These are phyloP conservation scores for Epichloe festucae DNA, from an alignment of 2,329 filamentous ascomycete species.

Conservation along the genomic window DNA sequence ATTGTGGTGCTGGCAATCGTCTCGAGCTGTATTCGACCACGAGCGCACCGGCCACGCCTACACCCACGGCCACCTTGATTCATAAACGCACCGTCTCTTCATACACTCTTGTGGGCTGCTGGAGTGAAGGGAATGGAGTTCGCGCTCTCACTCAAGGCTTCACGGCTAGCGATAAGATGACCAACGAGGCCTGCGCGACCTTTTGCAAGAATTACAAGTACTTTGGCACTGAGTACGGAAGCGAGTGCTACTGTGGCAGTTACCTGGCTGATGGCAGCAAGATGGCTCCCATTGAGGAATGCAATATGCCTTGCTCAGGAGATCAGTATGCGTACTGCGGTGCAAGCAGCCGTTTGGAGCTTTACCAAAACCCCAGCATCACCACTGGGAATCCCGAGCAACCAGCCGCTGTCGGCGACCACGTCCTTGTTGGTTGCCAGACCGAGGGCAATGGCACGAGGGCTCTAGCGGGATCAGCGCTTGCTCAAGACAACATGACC, in stretches of 20 bases:
- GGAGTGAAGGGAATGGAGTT: slow-evolving; percentile 22
- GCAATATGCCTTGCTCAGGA: slow-evolving; percentile 22
- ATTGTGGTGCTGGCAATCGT: slow-evolving; percentile 30
- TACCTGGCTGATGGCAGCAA: slow-evolving; percentile 15
- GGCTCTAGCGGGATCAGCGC: slow-evolving; percentile 16
- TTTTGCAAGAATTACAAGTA: slow-evolving; percentile 25
- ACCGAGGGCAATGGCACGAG: slow-evolving; percentile 22
- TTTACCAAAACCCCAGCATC: slow-evolving; percentile 19
- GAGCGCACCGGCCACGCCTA: slow-evolving; percentile 17
- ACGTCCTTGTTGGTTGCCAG: slow-evolving; percentile 22
- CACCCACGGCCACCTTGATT: slow-evolving; percentile 14
- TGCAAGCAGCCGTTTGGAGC: slow-evolving; percentile 19
- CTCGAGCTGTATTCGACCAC: slow-evolving; percentile 31
- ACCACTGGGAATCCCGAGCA: slow-evolving; percentile 17
- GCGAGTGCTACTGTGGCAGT: slow-evolving; percentile 27
- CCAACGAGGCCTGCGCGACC: slow-evolving; percentile 19
- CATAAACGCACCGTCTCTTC: slow-evolving; percentile 12
- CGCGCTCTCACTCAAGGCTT: slow-evolving; percentile 21
- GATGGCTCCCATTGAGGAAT: slow-evolving; percentile 18
- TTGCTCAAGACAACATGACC: slow-evolving; percentile 18
- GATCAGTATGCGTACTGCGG: slow-evolving; percentile 20
- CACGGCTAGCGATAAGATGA: slow-evolving; percentile 17
- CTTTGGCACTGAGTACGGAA: slow-evolving; percentile 28
- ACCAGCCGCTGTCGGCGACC: slow-evolving; percentile 19
- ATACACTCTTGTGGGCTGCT: slow-evolving; percentile 27